Conservation (phyloP, 2,329 filamentous ascomycete genomes). For the Ceratocystis colombiana region DNA sequence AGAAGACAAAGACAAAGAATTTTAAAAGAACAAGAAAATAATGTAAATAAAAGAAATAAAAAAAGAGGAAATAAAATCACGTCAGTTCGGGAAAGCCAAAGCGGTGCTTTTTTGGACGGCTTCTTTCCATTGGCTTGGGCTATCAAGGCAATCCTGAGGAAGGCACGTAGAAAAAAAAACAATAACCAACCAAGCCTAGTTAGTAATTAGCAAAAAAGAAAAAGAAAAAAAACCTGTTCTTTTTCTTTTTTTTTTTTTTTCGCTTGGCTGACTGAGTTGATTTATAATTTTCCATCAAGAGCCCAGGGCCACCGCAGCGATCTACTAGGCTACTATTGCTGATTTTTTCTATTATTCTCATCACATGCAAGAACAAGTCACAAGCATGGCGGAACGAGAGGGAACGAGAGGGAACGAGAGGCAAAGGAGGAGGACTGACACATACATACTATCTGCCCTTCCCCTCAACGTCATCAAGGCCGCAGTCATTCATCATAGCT, state of each 20-base stretch:
- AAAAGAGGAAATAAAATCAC: slow-evolving; percentile 8
- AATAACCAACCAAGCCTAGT: not conserved
- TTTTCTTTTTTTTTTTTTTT: not conserved
- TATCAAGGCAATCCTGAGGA: not conserved
- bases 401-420: too few species aligned
- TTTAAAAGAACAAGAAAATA: not conserved
- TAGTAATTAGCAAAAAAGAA: not conserved
- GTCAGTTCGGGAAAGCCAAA: not conserved
- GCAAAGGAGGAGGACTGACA: too few species aligned
- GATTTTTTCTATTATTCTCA: too few species aligned
- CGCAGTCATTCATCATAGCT: too few species aligned
- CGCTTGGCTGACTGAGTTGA: not conserved
- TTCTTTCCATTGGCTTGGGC: not conserved
- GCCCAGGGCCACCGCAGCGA: too few species aligned
- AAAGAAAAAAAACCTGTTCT: not conserved
- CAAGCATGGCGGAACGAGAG: not conserved
- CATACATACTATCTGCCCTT: too few species aligned
- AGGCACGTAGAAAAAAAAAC: not conserved
- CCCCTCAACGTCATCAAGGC: too few species aligned
- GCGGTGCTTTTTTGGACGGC: not conserved
- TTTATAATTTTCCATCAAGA: too few species aligned
- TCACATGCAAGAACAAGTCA: slow-evolving; percentile 9
- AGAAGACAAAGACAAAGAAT: not conserved
- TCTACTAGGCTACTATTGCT: too few species aligned
- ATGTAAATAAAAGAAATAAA: not conserved